phyloP scores from a whole-genome alignment of 108 stramenopile genomes.

The Tribonema minus region DNA sequence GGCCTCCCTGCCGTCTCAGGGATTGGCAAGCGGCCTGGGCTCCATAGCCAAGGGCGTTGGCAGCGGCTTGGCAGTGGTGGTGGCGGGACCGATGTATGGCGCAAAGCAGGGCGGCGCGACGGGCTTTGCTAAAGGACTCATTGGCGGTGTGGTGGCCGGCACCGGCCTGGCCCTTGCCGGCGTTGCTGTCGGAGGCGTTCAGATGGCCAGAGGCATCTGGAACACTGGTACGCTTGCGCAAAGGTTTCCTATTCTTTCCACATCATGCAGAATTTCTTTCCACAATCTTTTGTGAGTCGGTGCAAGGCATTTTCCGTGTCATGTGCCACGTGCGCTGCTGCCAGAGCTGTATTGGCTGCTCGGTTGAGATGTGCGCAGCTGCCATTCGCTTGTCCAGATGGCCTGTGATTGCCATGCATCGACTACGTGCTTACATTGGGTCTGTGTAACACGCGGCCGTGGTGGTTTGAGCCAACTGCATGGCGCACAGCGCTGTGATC shows the following conservation, averaged over 20 bases:
- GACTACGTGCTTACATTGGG: not conserved
- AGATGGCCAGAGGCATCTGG: not conserved
- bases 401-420: not conserved
- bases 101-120: not conserved
- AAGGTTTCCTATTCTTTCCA: too few species aligned
- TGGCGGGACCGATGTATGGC: not conserved
- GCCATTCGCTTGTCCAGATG: not conserved
- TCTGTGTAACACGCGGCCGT: too few species aligned
- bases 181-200: not conserved
- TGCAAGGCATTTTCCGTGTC: not conserved
- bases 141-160: not conserved
- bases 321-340: too few species aligned
- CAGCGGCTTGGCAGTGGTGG: not conserved
- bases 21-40: not conserved
- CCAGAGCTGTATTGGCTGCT: not conserved
- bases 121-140: not conserved
- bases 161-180: not conserved
- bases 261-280: not conserved
- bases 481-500: too few species aligned
- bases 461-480: too few species aligned
- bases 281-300: not conserved
- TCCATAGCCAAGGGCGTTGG: not conserved
- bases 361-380: not conserved
- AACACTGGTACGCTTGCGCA: not conserved
- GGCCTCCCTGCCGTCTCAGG: not conserved